Evolutionary conservation across 306 rosid genomes (phyloP), one percentile per base, ranked within the genome.

Genomic region (Lotus japonicus): DNA sequence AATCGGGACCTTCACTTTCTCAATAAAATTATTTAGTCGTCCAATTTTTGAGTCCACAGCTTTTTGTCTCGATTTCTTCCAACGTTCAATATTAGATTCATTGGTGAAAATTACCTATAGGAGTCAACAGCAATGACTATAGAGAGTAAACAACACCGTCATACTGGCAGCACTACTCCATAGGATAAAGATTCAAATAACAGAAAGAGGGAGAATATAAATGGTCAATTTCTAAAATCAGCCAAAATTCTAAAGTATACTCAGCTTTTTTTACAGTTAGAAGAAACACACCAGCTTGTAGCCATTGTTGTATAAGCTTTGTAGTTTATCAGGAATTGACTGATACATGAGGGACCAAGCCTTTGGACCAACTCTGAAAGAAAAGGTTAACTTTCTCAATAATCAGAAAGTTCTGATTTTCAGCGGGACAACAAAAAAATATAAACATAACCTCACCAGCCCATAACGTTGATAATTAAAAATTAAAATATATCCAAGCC

Each of bases 11-110:
- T 79, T 86, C 80, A 90, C 97, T 75, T 66, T 41, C 77, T 74
- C 21, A 55, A 94, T 88, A 68, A 94, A 94, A 55, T 73, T 80
- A 79, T 83, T 88, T 49, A 94, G 95, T 26, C 97, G 92, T 12
- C 98, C 98, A 64, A 90, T 69, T 84, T 94, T 94, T 55, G 97
- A 90, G 86, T 94, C 97, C 72, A 94, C 96, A 0, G 98, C 96
- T 11, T 21, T 80, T 73, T 94, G 98, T 78, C 98, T 88, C 83
- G 79, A 85, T 2, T 94, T 90, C 72, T 86, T 94, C 97, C 97
- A 90, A 66, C 95, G 92, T 58, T 94, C 98, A 58, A 94, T 94
- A 81, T 94, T 94, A 75, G 97, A 79, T 82, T 94, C 98, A 64
- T 94, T 94, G 28, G 98, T 94, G 72, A 90, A 94, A 74, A 94